A percentile compares a stretch with the other conserved stretches of the same genome.
Evolutionary conservation across 176 grass and related monocot species (phyloP).

Genomic region (Triticum timopheevii): DNA sequence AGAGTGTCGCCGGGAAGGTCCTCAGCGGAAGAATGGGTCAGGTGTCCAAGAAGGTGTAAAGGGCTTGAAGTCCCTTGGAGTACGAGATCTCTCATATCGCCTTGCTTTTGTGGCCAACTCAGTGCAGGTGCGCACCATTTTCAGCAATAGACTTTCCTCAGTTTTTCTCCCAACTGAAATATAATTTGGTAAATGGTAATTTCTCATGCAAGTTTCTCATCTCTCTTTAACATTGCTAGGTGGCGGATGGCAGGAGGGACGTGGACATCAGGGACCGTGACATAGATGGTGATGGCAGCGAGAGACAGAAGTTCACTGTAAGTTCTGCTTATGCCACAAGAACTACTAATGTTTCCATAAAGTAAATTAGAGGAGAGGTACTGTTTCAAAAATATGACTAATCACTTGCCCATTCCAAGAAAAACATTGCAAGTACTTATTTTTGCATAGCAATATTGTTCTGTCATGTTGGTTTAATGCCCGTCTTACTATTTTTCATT

Average conservation of each 20-base stretch:
- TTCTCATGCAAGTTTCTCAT: not conserved
- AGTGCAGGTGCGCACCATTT: conserved; percentile 64
- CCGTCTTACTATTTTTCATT: not conserved
- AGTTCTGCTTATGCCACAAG: conserved; percentile 21
- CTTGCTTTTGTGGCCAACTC: conserved; percentile 94
- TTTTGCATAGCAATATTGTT: not conserved
- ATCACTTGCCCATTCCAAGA: not conserved
- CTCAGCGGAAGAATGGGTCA: conserved; percentile 70
- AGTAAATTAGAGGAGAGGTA: not conserved
- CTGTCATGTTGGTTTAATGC: conserved; percentile 1
- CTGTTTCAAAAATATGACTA: not conserved
- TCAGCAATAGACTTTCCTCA: not conserved
- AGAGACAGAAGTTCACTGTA: conserved; percentile 82
- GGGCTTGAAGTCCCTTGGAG: conserved; percentile 83
- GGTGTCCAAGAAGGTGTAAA: conserved; percentile 89
- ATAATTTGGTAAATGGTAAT: not conserved
- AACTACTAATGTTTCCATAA: not conserved
- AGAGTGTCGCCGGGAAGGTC: conserved; percentile 83
- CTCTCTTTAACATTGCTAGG: conserved; percentile 40
- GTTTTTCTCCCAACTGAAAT: not conserved
- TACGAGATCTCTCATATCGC: conserved; percentile 94
- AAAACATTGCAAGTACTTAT: not conserved
- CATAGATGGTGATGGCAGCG: conserved; percentile 78
- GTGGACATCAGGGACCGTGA: conserved; percentile 67
- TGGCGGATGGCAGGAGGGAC: conserved; percentile 86